These are phyloP conservation scores for Ogataea chonburiensis DNA, from an alignment of 805 yeast genomes.

Conservation along the genomic window DNA sequence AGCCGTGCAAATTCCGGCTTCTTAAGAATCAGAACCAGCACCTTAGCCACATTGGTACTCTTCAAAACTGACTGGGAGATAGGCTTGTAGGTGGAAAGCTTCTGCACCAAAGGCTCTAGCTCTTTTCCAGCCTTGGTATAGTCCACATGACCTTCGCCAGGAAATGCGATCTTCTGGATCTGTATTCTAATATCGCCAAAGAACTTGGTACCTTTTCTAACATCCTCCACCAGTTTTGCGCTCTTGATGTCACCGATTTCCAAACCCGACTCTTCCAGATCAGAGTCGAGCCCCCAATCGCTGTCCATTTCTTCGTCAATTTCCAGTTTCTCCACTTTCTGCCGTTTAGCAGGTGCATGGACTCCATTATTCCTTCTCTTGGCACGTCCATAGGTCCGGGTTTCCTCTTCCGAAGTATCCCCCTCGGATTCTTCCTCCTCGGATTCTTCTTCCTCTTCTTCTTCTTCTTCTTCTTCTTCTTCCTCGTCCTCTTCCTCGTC, in stretches of 20 bases:
- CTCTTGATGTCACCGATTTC: slow-evolving; percentile 22
- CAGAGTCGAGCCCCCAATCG: slow-evolving; percentile 32
- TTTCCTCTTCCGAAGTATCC: slow-evolving; percentile 22
- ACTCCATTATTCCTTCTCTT: slow-evolving; percentile 19
- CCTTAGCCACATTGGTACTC: slow-evolving; percentile 32
- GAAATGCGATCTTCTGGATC: slow-evolving; percentile 27
- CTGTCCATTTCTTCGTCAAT: slow-evolving; percentile 22
- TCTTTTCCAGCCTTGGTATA: slow-evolving; percentile 22
- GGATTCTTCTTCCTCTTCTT: slow-evolving; percentile 9
- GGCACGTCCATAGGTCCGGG: too few species aligned
- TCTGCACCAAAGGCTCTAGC: slow-evolving; percentile 25
- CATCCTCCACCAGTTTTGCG: slow-evolving; percentile 23
- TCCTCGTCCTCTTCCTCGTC: slow-evolving; percentile 26
- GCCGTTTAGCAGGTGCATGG: slow-evolving; percentile 2
- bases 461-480: slow-evolving; percentile 9
- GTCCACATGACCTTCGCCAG: slow-evolving; percentile 19
- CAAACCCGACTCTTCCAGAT: slow-evolving; percentile 17
- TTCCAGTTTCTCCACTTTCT: slow-evolving; percentile 7
- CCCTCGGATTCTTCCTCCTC: slow-evolving; percentile 3
- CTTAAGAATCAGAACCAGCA: slow-evolving; percentile 34
- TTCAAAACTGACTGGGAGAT: slow-evolving; percentile 34
- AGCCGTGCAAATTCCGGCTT: slow-evolving; percentile 35
- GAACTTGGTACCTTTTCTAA: slow-evolving; percentile 20
- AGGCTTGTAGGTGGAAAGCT: slow-evolving; percentile 22
- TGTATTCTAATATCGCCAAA: slow-evolving; percentile 26